phyloP scores from a whole-genome alignment of 192 early-diverging fungal genomes.

The Entomortierella chlamydospora region DNA sequence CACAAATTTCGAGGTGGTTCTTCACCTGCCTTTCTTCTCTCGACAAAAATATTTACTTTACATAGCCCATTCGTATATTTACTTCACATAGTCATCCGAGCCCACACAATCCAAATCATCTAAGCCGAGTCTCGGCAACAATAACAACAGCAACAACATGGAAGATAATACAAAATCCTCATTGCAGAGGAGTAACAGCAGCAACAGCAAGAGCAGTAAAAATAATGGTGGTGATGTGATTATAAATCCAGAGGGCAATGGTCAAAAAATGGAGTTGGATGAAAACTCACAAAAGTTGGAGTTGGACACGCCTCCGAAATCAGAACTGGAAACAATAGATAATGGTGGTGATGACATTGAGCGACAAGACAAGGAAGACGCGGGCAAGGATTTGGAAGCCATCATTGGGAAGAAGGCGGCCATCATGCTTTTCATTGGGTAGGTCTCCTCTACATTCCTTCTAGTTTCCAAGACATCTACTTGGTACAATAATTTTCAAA shows the following conservation, averaged over 20 bases:
- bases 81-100: too few species aligned
- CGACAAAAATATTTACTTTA: too few species aligned
- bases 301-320: background rate
- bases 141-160: too few species aligned
- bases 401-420: constrained; percentile 13
- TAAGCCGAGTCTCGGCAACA: background rate
- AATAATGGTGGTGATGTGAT: background rate
- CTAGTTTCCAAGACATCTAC: too few species aligned
- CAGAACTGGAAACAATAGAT: background rate
- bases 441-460: background rate
- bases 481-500: too few species aligned
- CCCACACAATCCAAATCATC: background rate
- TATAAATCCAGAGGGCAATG: background rate
- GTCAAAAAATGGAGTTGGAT: too few species aligned
- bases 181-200: too few species aligned
- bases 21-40: too few species aligned
- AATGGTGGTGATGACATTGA: constrained; percentile 7
- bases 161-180: too few species aligned
- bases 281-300: background rate
- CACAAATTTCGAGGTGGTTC: too few species aligned
- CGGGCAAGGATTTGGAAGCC: background rate
- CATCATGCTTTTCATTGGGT: constrained; percentile 36
- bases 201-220: background rate
- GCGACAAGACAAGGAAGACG: background rate
- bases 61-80: too few species aligned